Conservation (phyloP, 2,329 filamentous ascomycete species). For the Xylariaceae sp. region DNA sequence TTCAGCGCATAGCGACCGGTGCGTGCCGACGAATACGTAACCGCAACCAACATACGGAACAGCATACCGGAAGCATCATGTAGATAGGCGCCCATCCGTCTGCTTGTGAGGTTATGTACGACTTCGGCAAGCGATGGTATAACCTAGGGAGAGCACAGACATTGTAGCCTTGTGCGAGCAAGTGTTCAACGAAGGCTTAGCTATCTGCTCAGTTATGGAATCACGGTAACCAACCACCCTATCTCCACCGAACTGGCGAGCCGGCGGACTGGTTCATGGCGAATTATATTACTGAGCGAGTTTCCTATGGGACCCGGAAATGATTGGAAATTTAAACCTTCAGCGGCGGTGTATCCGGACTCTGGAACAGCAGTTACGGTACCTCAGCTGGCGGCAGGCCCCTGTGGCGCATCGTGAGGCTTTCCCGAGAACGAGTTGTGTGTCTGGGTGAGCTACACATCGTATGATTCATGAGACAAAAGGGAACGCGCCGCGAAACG, state of each 20-base stretch:
- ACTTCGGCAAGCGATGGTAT: too few relatives aligned
- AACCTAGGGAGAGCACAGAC: too few relatives aligned
- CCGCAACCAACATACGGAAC: too few relatives aligned
- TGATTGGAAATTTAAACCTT: neutral
- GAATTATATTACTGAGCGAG: neutral
- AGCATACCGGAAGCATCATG: too few relatives aligned
- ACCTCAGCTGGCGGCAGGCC: neutral
- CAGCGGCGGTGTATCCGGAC: neutral
- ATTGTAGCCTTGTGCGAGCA: neutral
- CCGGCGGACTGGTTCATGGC: neutral
- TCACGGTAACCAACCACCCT: neutral
- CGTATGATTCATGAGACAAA: neutral
- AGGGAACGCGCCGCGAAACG: neutral
- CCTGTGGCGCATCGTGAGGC: neutral
- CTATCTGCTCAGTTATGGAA: neutral
- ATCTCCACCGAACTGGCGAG: neutral
- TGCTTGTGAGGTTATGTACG: too few relatives aligned
- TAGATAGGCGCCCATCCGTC: too few relatives aligned
- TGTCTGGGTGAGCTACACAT: neutral
- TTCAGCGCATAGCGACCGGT: too few relatives aligned
- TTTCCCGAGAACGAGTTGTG: neutral
- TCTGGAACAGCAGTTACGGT: neutral
- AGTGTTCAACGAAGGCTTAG: too few relatives aligned
- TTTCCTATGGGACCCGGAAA: neutral
- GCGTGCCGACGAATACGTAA: too few relatives aligned